These are phyloP conservation scores for Ephemerocybe angulata DNA, from an alignment of 768 basidiomycete species.

Conservation along the genomic window DNA sequence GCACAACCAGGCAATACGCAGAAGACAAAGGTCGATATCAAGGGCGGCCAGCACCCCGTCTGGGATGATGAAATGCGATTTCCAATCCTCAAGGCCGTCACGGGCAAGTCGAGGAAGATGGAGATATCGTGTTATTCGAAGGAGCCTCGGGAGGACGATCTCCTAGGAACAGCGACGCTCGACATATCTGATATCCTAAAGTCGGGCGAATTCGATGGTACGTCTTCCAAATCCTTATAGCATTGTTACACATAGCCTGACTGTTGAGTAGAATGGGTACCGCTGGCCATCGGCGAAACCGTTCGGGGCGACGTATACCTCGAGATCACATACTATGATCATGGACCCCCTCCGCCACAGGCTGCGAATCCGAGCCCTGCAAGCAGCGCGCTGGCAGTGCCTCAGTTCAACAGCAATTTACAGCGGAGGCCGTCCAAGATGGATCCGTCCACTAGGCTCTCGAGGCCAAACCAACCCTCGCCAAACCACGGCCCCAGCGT, in stretches of 20 bases:
- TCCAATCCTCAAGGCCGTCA: constrained; percentile 55
- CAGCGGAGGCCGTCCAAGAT: constrained; percentile 53
- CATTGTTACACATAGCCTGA: not conserved
- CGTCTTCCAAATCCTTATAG: constrained; percentile 22
- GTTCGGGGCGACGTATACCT: constrained; percentile 84
- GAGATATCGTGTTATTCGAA: constrained; percentile 79
- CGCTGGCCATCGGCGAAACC: constrained; percentile 39
- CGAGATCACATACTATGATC: constrained; percentile 90
- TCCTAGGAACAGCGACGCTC: constrained; percentile 71
- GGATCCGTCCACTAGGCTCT: constrained; percentile 46
- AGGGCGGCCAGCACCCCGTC: constrained; percentile 89
- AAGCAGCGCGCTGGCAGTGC: constrained; percentile 19
- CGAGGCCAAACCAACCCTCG: constrained; percentile 32
- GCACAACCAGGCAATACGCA: constrained; percentile 47
- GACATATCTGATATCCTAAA: constrained; percentile 76
- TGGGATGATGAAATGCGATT: constrained; percentile 91
- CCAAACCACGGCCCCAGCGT: constrained; percentile 1
- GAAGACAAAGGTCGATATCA: constrained; percentile 69
- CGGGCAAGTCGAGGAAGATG: constrained; percentile 56
- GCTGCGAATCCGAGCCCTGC: constrained; percentile 9
- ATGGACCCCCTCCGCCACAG: constrained; percentile 49
- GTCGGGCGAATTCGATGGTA: constrained; percentile 91
- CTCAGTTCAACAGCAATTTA: constrained; percentile 24
- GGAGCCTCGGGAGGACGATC: constrained; percentile 68
- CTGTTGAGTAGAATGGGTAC: constrained; percentile 30